Conservation (phyloP, 768 basidiomycete genomes). For the Phlegmacium glaucopus region DNA sequence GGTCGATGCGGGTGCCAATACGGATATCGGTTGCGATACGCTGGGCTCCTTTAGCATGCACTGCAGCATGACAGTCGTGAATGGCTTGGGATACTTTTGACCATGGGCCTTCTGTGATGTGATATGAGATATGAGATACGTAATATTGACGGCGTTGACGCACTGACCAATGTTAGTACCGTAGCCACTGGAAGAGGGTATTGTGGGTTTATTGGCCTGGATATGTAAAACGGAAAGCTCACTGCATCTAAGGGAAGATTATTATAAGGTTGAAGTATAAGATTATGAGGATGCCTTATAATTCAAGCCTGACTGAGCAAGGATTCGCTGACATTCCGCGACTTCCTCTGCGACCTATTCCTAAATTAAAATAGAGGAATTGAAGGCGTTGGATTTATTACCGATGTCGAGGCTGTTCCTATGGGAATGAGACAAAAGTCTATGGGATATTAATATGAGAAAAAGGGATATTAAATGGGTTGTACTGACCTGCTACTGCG, state of each 20-base stretch:
- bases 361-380: too few species aligned
- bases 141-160: background rate
- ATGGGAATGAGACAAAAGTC: slow-evolving; percentile 91
- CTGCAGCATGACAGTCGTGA: slow-evolving; percentile 86
- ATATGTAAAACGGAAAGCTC: slow-evolving; percentile 23
- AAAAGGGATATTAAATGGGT: background rate
- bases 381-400: too few species aligned
- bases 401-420: slow-evolving; percentile 72
- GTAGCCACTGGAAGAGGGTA: slow-evolving; percentile 58
- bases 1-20: slow-evolving; percentile 85
- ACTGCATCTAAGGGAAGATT: slow-evolving; percentile 59
- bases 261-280: slow-evolving; percentile 6
- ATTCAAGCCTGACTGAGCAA: slow-evolving; percentile 78
- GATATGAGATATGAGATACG: background rate
- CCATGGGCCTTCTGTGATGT: slow-evolving; percentile 76
- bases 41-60: slow-evolving; percentile 72
- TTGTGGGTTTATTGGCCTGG: background rate
- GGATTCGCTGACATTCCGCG: slow-evolving; percentile 78
- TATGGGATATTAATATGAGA: slow-evolving; percentile 22
- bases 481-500: slow-evolving; percentile 63
- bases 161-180: slow-evolving; percentile 80
- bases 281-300: slow-evolving; percentile 54
- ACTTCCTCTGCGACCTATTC: slow-evolving; percentile 73
- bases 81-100: slow-evolving; percentile 79
- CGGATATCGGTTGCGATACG: slow-evolving; percentile 91